Percentiles rank a stretch among this genome's conserved stretches.
phyloP scores from a whole-genome alignment of 352 stramenopile genomes.

The Globisporangium spiculum region DNA sequence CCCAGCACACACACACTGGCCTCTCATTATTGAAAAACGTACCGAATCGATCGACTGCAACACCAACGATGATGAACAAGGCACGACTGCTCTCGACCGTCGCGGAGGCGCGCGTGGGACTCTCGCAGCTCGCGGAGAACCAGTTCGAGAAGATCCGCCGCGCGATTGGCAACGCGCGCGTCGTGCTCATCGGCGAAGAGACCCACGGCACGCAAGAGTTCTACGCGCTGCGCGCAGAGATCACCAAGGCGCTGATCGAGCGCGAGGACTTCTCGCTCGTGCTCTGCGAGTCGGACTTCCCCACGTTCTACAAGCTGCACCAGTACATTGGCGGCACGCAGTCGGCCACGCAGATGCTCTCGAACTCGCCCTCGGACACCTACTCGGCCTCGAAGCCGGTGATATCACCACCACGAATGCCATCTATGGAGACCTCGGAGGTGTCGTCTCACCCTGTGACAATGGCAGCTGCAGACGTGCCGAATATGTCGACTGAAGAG shows the following conservation, averaged over 20 bases:
- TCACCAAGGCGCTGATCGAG: conserved; percentile 33
- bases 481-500: conserved; percentile 17
- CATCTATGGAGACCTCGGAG: too few species aligned
- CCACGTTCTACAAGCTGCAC: conserved; percentile 30
- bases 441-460: background rate
- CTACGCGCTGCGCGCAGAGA: conserved; percentile 28
- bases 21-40: background rate
- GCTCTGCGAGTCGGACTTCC: conserved; percentile 38
- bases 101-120: conserved; percentile 17
- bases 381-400: conserved; percentile 14
- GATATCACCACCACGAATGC: background rate
- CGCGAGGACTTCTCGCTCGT: conserved; percentile 31
- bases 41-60: background rate
- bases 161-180: conserved; percentile 27
- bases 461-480: background rate
- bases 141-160: conserved; percentile 25
- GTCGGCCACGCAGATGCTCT: conserved; percentile 16
- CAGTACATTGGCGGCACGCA: conserved; percentile 24
- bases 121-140: conserved; percentile 19
- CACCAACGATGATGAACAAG: conserved; percentile 4
- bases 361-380: conserved; percentile 8
- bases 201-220: conserved; percentile 38
- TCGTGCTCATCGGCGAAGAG: conserved; percentile 37
- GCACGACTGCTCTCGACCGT: conserved; percentile 7
- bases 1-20: too few species aligned